phyloP scores from a whole-genome alignment of 176 grass and related monocot genomes.

The Zizania latifolia region DNA sequence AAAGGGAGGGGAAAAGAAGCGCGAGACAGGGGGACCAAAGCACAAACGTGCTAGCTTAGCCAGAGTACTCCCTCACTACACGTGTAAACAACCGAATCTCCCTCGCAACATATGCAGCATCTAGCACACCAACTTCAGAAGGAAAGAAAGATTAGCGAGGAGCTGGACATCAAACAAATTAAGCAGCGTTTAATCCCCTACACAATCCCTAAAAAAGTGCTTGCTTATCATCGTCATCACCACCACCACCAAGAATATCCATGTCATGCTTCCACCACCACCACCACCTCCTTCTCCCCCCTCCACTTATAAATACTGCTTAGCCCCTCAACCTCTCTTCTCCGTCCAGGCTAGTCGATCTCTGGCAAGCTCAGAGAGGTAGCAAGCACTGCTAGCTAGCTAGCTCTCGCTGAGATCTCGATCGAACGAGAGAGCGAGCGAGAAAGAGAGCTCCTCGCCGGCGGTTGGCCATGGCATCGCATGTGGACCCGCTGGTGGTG shows the following conservation, averaged over 20 bases:
- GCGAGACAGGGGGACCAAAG: neutral
- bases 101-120: neutral
- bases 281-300: too few species aligned
- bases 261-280: constrained; percentile 33
- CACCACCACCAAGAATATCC: constrained; percentile 18
- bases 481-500: constrained; percentile 63
- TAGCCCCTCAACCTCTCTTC: neutral
- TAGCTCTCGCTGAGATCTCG: too few species aligned
- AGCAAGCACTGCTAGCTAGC: neutral
- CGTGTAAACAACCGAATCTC: neutral
- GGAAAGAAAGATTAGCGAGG: neutral
- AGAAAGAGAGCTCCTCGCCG: neutral
- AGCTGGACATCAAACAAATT: neutral
- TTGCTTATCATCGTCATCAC: constrained; percentile 28
- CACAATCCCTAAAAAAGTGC: neutral
- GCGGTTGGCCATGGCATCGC: constrained; percentile 24
- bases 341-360: neutral
- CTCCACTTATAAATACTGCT: constrained; percentile 30
- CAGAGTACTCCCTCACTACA: neutral
- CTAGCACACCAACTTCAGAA: neutral
- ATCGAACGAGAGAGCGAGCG: too few species aligned
- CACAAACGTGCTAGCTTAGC: neutral
- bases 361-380: neutral
- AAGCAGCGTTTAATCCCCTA: neutral
- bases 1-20: neutral